A percentile compares a stretch with the other conserved stretches of the same genome.
Evolutionary conservation across 192 early-diverging fungal genomes (phyloP).

Genomic region (Coemansia sp.): DNA sequence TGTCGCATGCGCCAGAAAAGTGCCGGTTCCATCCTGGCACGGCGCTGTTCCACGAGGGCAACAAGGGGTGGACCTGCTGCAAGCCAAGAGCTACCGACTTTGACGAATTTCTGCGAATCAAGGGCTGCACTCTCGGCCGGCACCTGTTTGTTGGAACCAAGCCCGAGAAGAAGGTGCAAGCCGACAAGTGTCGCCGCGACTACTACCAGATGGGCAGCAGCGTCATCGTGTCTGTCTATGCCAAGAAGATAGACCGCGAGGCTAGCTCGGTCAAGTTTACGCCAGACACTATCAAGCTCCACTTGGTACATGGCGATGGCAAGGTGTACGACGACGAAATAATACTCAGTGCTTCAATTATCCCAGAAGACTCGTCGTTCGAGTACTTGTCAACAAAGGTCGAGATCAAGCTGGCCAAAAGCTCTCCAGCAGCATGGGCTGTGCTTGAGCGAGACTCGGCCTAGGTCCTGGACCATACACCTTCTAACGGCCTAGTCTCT

Average conservation of each 20-base stretch:
- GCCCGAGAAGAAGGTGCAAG: slow-evolving; percentile 15
- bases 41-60: slow-evolving; percentile 96
- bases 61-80: slow-evolving; percentile 98
- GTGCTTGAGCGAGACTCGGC: slow-evolving; percentile 18
- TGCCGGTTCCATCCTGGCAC: slow-evolving; percentile 88
- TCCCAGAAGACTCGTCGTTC: slow-evolving; percentile 61
- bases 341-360: slow-evolving; percentile 70
- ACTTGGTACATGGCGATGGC: slow-evolving; percentile 76
- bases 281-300: slow-evolving; percentile 61
- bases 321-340: slow-evolving; percentile 69
- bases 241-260: slow-evolving; percentile 81
- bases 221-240: slow-evolving; percentile 89
- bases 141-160: slow-evolving; percentile 83
- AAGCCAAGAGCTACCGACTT: slow-evolving; percentile 93
- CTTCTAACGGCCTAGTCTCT: neutral
- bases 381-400: slow-evolving; percentile 75
- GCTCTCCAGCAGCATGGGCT: slow-evolving; percentile 25
- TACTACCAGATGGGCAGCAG: slow-evolving; percentile 90
- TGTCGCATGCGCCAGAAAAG: slow-evolving; percentile 24
- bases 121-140: slow-evolving; percentile 84
- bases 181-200: slow-evolving; percentile 73
- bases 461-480: neutral
- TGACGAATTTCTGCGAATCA: slow-evolving; percentile 96
- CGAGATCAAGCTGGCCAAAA: slow-evolving; percentile 77
- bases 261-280: slow-evolving; percentile 70